Percentiles rank a stretch among this genome's conserved stretches.
phyloP scores from a whole-genome alignment of 1,139 yeast species.

The Debaryomycetaceae sp. region DNA sequence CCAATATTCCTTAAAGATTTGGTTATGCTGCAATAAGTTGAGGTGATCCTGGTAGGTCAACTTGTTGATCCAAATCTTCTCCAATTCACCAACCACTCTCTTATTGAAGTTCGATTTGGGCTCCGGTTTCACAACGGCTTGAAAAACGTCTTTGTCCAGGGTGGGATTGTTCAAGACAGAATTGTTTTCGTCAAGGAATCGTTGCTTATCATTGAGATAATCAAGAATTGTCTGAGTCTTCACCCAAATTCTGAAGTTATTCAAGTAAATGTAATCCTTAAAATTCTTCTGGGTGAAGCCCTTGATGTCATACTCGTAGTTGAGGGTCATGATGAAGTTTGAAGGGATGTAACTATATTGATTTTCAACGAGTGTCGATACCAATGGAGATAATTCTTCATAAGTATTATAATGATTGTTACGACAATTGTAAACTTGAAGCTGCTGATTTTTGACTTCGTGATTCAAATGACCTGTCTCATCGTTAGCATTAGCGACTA shows the following conservation, averaged over 20 bases:
- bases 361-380: constrained; percentile 28
- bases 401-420: constrained; percentile 37
- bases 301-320: constrained; percentile 26
- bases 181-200: constrained; percentile 17
- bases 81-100: constrained; percentile 17
- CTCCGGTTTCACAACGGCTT: neutral
- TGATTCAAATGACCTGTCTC: constrained; percentile 11
- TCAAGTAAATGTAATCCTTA: constrained; percentile 25
- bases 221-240: constrained; percentile 21
- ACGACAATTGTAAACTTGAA: constrained; percentile 41
- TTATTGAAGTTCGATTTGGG: constrained; percentile 5
- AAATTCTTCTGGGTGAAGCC: constrained; percentile 24
- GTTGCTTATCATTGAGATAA: constrained; percentile 21
- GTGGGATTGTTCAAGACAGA: constrained; percentile 4
- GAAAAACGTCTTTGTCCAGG: neutral
- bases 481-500: constrained; percentile 5
- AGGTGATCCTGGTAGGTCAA: constrained; percentile 24
- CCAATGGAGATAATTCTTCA: constrained; percentile 31
- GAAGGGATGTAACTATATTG: constrained; percentile 32
- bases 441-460: constrained; percentile 19
- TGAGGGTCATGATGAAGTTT: constrained; percentile 23
- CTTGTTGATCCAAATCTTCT: constrained; percentile 18
- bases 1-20: constrained; percentile 22
- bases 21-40: constrained; percentile 23
- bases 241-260: constrained; percentile 34